Evolutionary conservation across 148 eudicot genomes (phyloP).

Genomic region (Vaccinium darrowii): DNA sequence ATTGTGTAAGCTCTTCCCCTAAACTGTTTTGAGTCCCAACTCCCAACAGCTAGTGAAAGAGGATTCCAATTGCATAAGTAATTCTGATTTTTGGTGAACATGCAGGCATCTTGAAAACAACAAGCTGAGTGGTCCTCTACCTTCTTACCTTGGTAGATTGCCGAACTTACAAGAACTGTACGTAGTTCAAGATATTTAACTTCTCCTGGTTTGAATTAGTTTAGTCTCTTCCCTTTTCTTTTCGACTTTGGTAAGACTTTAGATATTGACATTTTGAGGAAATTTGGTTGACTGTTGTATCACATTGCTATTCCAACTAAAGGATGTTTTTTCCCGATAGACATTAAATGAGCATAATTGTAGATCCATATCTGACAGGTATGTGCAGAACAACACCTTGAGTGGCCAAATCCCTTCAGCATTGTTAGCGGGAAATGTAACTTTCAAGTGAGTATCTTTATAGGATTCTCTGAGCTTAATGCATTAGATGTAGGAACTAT

Average conservation of each 20-base stretch:
- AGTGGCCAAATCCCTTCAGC: conserved; percentile 73
- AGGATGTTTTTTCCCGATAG: conserved; percentile 10
- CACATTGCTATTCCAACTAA: neutral
- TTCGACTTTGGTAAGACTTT: neutral
- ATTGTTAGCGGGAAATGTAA: conserved; percentile 51
- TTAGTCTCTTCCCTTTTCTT: neutral
- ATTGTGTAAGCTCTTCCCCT: conserved; percentile 53
- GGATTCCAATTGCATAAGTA: neutral
- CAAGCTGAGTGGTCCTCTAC: conserved; percentile 67
- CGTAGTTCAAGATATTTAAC: conserved; percentile 25
- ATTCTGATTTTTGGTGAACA: conserved; percentile 2
- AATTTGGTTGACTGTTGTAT: neutral
- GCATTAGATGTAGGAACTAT: neutral
- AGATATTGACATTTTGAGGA: neutral
- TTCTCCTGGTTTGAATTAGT: neutral
- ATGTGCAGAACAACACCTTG: conserved; percentile 84
- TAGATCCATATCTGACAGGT: conserved; percentile 41
- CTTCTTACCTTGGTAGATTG: conserved; percentile 71
- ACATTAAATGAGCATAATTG: conserved; percentile 5
- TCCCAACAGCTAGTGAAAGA: conserved; percentile 18
- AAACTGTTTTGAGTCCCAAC: conserved; percentile 14
- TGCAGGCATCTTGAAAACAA: conserved; percentile 97
- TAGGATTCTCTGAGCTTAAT: neutral
- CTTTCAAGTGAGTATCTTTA: conserved; percentile 58
- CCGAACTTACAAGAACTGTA: conserved; percentile 84